These are phyloP conservation scores for Aspergillus costaricaensis DNA, from an alignment of 2,329 filamentous ascomycete genomes.

Conservation along the genomic window DNA sequence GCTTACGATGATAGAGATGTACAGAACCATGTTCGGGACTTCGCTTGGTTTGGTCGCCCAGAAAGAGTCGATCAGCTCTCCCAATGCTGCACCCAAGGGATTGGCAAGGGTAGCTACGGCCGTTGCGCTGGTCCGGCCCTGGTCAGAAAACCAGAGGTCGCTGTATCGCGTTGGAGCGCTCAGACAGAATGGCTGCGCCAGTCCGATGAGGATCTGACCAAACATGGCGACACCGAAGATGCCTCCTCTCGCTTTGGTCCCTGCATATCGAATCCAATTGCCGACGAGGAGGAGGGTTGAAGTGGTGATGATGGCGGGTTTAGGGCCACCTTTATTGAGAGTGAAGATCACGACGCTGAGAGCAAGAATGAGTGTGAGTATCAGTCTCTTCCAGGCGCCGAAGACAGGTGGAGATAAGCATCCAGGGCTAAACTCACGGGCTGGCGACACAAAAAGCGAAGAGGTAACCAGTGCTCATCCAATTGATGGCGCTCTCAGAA, in stretches of 20 bases:
- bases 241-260: slow-evolving; percentile 60
- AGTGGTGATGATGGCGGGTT: slow-evolving; percentile 71
- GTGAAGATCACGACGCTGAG: slow-evolving; percentile 67
- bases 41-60: slow-evolving; percentile 66
- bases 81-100: slow-evolving; percentile 83
- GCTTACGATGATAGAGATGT: slow-evolving; percentile 77
- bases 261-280: slow-evolving; percentile 89
- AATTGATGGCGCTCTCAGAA: slow-evolving; percentile 78
- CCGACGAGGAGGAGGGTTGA: slow-evolving; percentile 74
- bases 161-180: slow-evolving; percentile 87
- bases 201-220: slow-evolving; percentile 84
- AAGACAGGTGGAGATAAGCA: neutral
- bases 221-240: slow-evolving; percentile 79
- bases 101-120: slow-evolving; percentile 84
- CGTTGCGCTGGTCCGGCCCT: slow-evolving; percentile 81
- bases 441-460: slow-evolving; percentile 77
- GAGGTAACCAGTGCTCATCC: slow-evolving; percentile 85
- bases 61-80: slow-evolving; percentile 81
- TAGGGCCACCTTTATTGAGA: slow-evolving; percentile 75
- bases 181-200: slow-evolving; percentile 90
- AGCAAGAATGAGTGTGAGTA: neutral
- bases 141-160: slow-evolving; percentile 89
- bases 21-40: slow-evolving; percentile 80
- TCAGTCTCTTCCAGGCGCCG: neutral
- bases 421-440: slow-evolving; percentile 52